phyloP scores from a whole-genome alignment of 768 basidiomycete genomes.

The Lentinus brumalis region DNA sequence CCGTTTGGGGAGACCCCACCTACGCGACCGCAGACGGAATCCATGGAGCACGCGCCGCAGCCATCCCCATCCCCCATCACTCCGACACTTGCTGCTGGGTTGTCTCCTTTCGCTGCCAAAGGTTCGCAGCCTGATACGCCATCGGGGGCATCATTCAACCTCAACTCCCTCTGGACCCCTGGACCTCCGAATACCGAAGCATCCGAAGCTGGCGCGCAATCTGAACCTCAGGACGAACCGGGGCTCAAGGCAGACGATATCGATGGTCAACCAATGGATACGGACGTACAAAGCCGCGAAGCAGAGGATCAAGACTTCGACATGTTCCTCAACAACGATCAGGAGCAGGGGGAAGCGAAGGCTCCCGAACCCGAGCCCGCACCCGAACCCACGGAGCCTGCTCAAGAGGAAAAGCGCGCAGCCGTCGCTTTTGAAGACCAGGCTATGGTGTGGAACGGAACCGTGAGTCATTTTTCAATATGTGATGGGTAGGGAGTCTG shows the following conservation, averaged over 20 bases:
- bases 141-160: constrained; percentile 62
- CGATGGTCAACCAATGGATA: constrained; percentile 32
- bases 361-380: constrained; percentile 2
- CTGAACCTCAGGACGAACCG: constrained; percentile 12
- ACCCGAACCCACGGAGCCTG: constrained; percentile 8
- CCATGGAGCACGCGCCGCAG: constrained; percentile 2
- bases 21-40: neutral
- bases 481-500: neutral
- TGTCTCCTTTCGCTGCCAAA: constrained; percentile 37
- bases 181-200: constrained; percentile 14
- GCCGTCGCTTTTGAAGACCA: constrained; percentile 54
- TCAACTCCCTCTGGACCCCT: constrained; percentile 68
- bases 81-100: constrained; percentile 22
- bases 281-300: constrained; percentile 36
- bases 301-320: constrained; percentile 84
- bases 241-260: constrained; percentile 33
- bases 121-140: constrained; percentile 45
- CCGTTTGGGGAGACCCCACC: constrained; percentile 12
- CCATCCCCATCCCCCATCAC: neutral
- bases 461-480: constrained; percentile 45
- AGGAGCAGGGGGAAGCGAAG: constrained; percentile 38
- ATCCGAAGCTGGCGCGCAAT: neutral
- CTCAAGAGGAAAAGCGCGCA: constrained; percentile 46
- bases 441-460: constrained; percentile 73
- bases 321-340: constrained; percentile 74